Base-by-base conservation (phyloP, 257 asterid species). In the Eucommia ulmoides region DNA sequence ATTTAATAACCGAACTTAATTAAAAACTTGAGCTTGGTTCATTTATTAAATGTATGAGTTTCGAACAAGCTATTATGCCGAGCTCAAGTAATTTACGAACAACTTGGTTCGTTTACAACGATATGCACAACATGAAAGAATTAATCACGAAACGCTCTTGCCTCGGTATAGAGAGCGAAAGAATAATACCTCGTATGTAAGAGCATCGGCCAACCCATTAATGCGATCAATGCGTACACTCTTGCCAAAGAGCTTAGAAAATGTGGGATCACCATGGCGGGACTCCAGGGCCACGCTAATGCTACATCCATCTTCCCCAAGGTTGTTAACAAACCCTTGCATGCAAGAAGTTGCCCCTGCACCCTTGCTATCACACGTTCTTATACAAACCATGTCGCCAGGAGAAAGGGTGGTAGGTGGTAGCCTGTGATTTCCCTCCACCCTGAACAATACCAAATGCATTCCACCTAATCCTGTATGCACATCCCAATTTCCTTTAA, bases 331-430 rank as follows among this genome's bases (percentile, higher is more conserved):
- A 67, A 88, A 82, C 7, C 97, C 97, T 66, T 88, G 95, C 75
- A 88, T 70, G 76, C 80, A 80, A 66, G 97, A 84, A 5, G 92
- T 80, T 23, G 97, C 85, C 19, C 81, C 93, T 56, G 93, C 97
- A 33, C 97, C 95, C 69, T 93, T 78, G 33, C 74, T 78, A 61
- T 84, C 94, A 67, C 95, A 88, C 56, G 68, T 75, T 62, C 95
- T 79, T 50, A 88, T 85, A n/a, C 97, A 88, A 54, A 88, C 94
- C 97, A 88, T 88, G 76, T 88, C 97, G 25, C 97, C 97, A 0
- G 95, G 97, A 62, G 97, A 88, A 61, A 88, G 89, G 56, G 79
- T 88, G 41, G 94, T 76, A 50, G 97, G 97, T 17, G 97, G 97
- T 69, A 88, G 62, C 64, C 88, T 80, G 63, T 88, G 82, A 64